Evolutionary conservation across 2,329 filamentous ascomycete genomes (phyloP), one percentile per base, ranked within the genome.

Genomic region (Daldinia eschscholtzii): DNA sequence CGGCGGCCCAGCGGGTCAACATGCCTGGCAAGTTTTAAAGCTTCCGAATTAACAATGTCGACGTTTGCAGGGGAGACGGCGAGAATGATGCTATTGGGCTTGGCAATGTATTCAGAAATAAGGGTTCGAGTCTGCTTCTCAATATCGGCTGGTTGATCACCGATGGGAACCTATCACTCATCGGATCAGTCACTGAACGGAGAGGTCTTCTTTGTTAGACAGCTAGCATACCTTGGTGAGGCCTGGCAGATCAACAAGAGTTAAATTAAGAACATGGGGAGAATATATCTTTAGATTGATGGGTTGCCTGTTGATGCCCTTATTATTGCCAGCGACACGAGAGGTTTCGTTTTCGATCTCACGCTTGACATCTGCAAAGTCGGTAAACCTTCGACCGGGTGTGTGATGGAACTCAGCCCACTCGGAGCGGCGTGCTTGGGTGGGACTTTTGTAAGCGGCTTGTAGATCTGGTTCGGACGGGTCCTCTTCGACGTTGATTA

Each of bases 281-380:
- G 96, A 98, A 84, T 97, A 99, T 71, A 99, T 96, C 80, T 98
- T 98, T 74, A 99, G 88, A 82, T 99, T 98, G 81, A 99, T 99
- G 67, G 96, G 94, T 79, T 97, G 93, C 71, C 96, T 88, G 81
- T 97, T 98, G 84, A 99, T 99, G 76, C 96, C 96, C 83, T 98
- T 98, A 84, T 99, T 99, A 83, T 89, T 97, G 76, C 96, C 96
- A 66, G 87, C 87, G 64, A 99, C 97, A 76, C 96, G 90, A 66
- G 93, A 90, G 20, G 97, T 99, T 84, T 99, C 96, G 71, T 93
- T 94, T 83, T 98, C 96, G 76, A 99, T 98, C 83, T 99, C 96
- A 77, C 93, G 90, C 82, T 97, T 96, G 75, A 99, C 95, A 79
- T 97, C 92, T 76, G 87, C 88, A 81, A 99, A 99, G 81, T 98